Base-by-base conservation (phyloP, 2,329 filamentous ascomycete genomes). In the Cercospora canescens region DNA sequence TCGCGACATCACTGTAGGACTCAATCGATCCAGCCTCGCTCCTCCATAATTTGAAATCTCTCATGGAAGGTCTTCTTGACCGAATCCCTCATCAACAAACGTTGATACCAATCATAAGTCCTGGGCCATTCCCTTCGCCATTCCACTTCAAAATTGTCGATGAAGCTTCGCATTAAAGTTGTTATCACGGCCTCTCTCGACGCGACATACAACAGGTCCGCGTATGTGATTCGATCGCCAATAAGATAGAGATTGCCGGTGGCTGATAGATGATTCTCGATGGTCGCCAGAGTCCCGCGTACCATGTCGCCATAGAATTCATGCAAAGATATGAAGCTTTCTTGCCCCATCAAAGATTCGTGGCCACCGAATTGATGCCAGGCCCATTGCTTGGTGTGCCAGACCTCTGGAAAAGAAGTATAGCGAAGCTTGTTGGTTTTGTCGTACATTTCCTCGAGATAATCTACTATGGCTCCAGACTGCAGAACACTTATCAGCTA, bases 261-360 rank as follows among this genome's bases (percentile, higher is more conserved):
- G 63, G 73, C 73, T 62, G 75, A 69, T 14, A 84, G 72, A 32
- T 76, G 74, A 3, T 67, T 65, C 39, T 85, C 79, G 12, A 86
- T 72, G 5, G 85, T 82, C 16, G 76, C 81, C 11, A 62, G 60
- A 5, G 50, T 62, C 4, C 50, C 34, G 12, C 60, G 60, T 18
- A 56, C 54, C 24, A 41, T 30, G 24, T 30, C 35, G 34, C 60
- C 48, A 7, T 56, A 62, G 50, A 39, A 62, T 24, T 62, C 60
- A 35, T 62, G 50, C 4, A 55, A 26, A 24, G 48, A 56, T 1
- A 62, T 62, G 34, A 62, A 84, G 30, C 73, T 75, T 0, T 74
- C 74, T 70, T 84, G 82, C 14, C 83, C 83, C 65, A 78, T 77
- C 61, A 78, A 78, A 0, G 78, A 76, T 3, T 76, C 77, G 62